Evolutionary conservation across 331 rosid genomes (phyloP), one percentile per base, ranked within the genome.

Genomic region (Rosa hybrid): DNA sequence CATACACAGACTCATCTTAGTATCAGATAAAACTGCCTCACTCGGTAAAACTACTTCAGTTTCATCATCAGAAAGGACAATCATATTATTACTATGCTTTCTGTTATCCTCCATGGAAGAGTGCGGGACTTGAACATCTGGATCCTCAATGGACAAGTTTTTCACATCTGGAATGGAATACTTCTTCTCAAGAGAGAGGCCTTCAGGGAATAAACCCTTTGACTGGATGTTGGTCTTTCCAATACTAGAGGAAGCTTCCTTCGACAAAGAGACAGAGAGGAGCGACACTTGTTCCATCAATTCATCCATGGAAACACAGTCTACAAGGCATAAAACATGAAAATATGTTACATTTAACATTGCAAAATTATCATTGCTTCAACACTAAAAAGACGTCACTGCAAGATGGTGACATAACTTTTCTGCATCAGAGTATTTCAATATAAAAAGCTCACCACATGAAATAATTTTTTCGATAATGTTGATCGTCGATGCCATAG

Each of bases 51-150:
- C 49, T 78, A 88, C 87, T 71, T 86, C 87, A 81, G 77, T 83
- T 83, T 95, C 99, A 81, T 91, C 97, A 86, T 95, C 99, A 63
- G 97, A 95, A 83, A 91, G 94, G 74, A 95, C 82, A 83, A 91
- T 84, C 74, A 87, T 30, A 73, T 81, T 75, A 77, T 82, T 83
- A 49, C 39, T 46, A 54, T 59, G 81, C 59, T 80, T 84, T 86
- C 78, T 79, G 72, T 77, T 25, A 39, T 79, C 53, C 70, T 45
- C 80, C 56, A 49, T 63, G 75, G 81, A 75, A 17, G 87, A 83
- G 80, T 82, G 86, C 79, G 83, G 51, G 56, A 76, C 81, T 78
- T 78, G 86, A 60, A 74, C 48, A 48, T 77, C 93, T 70, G 51
- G 63, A 81, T 82, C 89, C 82, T 83, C 87, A 81, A 69, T 63